phyloP scores from a whole-genome alignment of 192 early-diverging fungal genomes.

The Entophlyctis luteolus region DNA sequence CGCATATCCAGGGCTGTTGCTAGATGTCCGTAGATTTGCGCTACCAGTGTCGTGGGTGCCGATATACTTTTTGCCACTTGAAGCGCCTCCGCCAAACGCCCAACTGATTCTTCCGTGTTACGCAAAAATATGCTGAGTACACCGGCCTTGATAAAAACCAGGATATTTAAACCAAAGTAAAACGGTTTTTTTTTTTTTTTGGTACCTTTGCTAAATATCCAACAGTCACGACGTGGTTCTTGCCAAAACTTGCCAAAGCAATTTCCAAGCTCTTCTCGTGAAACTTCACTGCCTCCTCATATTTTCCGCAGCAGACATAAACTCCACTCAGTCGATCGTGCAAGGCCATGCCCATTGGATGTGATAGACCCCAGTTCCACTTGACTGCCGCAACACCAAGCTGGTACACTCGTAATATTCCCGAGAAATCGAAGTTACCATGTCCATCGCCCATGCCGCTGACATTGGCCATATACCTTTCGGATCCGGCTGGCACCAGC shows the following conservation, averaged over 20 bases:
- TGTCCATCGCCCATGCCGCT: neutral
- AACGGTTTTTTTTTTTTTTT: too few relatives aligned
- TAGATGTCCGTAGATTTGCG: conserved; percentile 42
- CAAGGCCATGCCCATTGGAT: conserved; percentile 43
- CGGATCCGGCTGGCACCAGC: neutral
- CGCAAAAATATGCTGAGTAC: conserved; percentile 10
- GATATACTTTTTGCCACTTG: conserved; percentile 31
- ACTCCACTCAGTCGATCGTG: conserved; percentile 43
- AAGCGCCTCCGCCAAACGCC: conserved; percentile 39
- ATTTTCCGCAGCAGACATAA: conserved; percentile 22
- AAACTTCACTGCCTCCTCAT: conserved; percentile 34
- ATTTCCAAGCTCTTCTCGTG: conserved; percentile 37
- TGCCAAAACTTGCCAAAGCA: conserved; percentile 38
- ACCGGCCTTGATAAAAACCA: conserved; percentile 7
- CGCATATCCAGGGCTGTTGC: conserved; percentile 36
- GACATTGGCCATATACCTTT: neutral
- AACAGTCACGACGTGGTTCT: conserved; percentile 45
- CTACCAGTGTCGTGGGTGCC: conserved; percentile 23
- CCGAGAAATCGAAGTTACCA: conserved; percentile 9
- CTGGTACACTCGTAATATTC: conserved; percentile 19
- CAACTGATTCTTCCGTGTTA: conserved; percentile 34
- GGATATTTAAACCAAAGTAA: neutral
- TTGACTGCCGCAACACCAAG: conserved; percentile 15
- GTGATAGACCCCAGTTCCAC: conserved; percentile 42
- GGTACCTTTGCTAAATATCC: conserved; percentile 46